Evolutionary conservation across 441 rosid species (phyloP).

Genomic region (Adansonia grandidieri): DNA sequence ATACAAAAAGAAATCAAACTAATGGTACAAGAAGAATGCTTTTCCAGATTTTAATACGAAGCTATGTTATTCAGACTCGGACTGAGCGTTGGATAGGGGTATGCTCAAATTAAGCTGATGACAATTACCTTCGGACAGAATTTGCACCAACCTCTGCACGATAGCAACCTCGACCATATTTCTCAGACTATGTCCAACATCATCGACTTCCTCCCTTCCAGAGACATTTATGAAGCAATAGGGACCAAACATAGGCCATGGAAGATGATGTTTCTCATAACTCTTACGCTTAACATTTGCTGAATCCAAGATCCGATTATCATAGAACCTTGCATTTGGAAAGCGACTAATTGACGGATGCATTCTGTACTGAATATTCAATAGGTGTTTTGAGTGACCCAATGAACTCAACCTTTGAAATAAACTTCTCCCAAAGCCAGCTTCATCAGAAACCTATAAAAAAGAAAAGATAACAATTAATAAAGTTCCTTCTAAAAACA

Average conservation of each 20-base stretch:
- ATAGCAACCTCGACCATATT: slow-evolving; percentile 52
- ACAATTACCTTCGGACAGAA: slow-evolving; percentile 39
- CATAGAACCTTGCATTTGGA: slow-evolving; percentile 46
- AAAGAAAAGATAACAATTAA: neutral
- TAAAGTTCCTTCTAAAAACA: neutral
- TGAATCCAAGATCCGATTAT: slow-evolving; percentile 37
- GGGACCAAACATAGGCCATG: slow-evolving; percentile 46
- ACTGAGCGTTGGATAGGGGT: too few species aligned
- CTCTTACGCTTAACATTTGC: slow-evolving; percentile 32
- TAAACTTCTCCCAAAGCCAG: slow-evolving; percentile 55
- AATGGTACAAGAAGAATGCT: slow-evolving; percentile 5
- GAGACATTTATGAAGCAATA: slow-evolving; percentile 50
- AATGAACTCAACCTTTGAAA: slow-evolving; percentile 47
- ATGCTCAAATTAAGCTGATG: neutral
- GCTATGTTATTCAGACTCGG: too few species aligned
- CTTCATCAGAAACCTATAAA: slow-evolving; percentile 38
- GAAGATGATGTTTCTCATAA: slow-evolving; percentile 34
- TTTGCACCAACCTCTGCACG: slow-evolving; percentile 36
- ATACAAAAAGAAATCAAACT: slow-evolving; percentile 6
- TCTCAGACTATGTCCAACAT: slow-evolving; percentile 32
- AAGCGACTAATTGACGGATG: slow-evolving; percentile 56
- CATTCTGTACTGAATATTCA: slow-evolving; percentile 54
- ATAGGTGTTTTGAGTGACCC: slow-evolving; percentile 44
- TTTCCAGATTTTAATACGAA: neutral
- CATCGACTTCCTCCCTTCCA: slow-evolving; percentile 46